phyloP scores from a whole-genome alignment of 192 early-diverging fungal species.

The Dissophora globulifera region DNA sequence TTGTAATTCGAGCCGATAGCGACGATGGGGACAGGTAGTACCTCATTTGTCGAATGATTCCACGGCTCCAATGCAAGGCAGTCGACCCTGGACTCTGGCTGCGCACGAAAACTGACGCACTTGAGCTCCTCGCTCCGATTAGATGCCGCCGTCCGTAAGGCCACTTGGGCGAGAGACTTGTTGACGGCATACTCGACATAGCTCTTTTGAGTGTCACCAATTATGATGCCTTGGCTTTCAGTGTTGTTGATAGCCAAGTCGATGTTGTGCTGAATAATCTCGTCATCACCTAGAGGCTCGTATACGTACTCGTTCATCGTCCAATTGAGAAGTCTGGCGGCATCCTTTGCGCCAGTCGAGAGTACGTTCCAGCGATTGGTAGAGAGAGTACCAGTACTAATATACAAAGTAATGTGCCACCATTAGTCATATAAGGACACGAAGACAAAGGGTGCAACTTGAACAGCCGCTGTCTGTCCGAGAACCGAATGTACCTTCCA shows the following conservation, averaged over 20 bases:
- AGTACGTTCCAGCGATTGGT: slow-evolving; percentile 32
- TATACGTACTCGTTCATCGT: slow-evolving; percentile 46
- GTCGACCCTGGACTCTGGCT: too few species aligned
- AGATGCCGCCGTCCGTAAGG: background rate
- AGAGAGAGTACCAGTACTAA: background rate
- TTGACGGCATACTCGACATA: slow-evolving; percentile 33
- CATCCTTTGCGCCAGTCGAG: slow-evolving; percentile 37
- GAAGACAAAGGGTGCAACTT: too few species aligned
- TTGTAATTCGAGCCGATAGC: slow-evolving; percentile 25
- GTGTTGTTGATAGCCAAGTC: slow-evolving; percentile 19
- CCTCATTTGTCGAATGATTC: slow-evolving; percentile 26
- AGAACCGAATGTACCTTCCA: too few species aligned
- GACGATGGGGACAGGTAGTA: slow-evolving; percentile 32
- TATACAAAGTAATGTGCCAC: too few species aligned
- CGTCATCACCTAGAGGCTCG: slow-evolving; percentile 11
- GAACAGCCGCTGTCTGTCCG: too few species aligned
- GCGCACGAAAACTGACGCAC: background rate
- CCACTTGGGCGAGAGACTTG: slow-evolving; percentile 3
- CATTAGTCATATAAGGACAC: too few species aligned
- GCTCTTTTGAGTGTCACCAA: slow-evolving; percentile 11
- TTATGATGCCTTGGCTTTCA: slow-evolving; percentile 17
- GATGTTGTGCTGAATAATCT: slow-evolving; percentile 20
- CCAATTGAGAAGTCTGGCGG: slow-evolving; percentile 33
- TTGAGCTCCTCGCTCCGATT: background rate
- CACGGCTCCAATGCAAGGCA: slow-evolving; percentile 10